Conservation (phyloP, 805 yeast genomes). For the Zygotorulaspora florentina region DNA sequence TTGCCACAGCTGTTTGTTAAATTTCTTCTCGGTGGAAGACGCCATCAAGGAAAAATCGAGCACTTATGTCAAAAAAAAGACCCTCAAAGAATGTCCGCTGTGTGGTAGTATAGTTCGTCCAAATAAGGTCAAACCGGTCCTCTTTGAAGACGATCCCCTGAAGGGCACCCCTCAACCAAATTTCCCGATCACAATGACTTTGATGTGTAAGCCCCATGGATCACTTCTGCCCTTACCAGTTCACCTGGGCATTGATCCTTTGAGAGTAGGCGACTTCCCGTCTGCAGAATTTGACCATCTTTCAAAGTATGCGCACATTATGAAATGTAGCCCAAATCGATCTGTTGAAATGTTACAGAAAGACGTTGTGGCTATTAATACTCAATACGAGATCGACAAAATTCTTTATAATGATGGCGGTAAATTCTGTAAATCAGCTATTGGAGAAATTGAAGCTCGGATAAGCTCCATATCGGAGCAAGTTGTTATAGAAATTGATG, state of each 20-base stretch:
- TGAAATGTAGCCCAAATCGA: conserved; percentile 59
- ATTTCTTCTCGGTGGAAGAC: conserved; percentile 53
- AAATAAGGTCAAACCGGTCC: conserved; percentile 63
- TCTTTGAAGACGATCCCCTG: conserved; percentile 47
- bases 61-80: conserved; percentile 37
- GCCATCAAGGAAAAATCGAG: conserved; percentile 35
- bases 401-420: conserved; percentile 59
- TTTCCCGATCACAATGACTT: conserved; percentile 52
- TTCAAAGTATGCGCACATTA: conserved; percentile 57
- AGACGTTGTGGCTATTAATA: conserved; percentile 54
- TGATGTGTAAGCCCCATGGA: conserved; percentile 55
- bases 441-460: conserved; percentile 47
- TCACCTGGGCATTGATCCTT: conserved; percentile 40
- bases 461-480: conserved; percentile 39
- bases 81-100: conserved; percentile 72
- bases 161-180: conserved; percentile 57
- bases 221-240: conserved; percentile 48
- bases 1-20: conserved; percentile 75
- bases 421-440: conserved; percentile 50
- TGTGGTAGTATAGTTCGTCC: conserved; percentile 58
- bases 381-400: conserved; percentile 53
- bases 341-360: conserved; percentile 49
- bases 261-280: conserved; percentile 49
- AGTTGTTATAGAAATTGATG: conserved; percentile 14
- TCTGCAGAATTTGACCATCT: conserved; percentile 42